Base-by-base conservation (phyloP, 306 rosid genomes). In the Medicago lupulina region DNA sequence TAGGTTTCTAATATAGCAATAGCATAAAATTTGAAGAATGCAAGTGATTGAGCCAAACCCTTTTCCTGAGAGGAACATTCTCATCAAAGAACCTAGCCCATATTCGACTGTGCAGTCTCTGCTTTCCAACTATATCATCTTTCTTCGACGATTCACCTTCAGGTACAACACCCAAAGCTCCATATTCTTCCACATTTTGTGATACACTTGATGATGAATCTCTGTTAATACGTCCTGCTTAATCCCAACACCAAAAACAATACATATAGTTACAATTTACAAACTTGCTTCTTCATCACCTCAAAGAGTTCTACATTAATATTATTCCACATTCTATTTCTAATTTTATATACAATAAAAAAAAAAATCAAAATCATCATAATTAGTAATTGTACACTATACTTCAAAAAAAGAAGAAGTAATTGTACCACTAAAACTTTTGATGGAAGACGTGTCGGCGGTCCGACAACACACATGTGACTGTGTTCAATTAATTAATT, bases 51-150 rank as follows among this genome's bases (percentile, higher is more conserved):
- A 7, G 19, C 9, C 75, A 55, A 79, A 95, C 97, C 98, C 86
- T 92, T 84, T 87, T 87, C 91, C 83, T 92, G 69, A 59, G 49
- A 46, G 96, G 85, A 79, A 84, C 81, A 81, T 75, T 92, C 18
- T 86, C 93, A 75, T 92, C 96, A n/a, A 85, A 86, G 57, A 87
- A 79, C 78, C 70, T 87, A 49, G 67, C 69, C 71, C 71, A 43
- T 8, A 80, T 70, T 8, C 85, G 74, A 31, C 44, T 71, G 63
- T 28, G 31, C 31, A 28, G 31, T 28, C 31, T 28, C 0, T 50
- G 70, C 53, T 62, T 84, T 11, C 34, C 78, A 50, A 80, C 76
- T 31, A 79, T 79, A 39, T 51, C 73, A 46, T 12, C 72, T 10
- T 74, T 59, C 17, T 13, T 16, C 1, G 69, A 36, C 58, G 78